Evolutionary conservation across 2,329 filamentous ascomycete genomes (phyloP).

Genomic region (Aspergillus sojae): DNA sequence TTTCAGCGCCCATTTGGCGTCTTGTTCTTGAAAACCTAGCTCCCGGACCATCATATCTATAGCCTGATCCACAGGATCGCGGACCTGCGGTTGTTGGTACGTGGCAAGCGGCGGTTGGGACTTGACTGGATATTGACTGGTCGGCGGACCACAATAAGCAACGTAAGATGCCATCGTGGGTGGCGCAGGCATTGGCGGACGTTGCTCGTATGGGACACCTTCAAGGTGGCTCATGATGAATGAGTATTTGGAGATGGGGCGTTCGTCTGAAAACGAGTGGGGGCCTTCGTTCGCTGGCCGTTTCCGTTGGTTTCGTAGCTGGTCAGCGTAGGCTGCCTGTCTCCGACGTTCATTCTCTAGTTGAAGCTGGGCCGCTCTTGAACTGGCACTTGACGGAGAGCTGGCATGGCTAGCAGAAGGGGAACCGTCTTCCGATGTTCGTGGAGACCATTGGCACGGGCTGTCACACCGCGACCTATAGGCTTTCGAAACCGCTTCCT

Average conservation of each 20-base stretch:
- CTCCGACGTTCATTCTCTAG: constrained; percentile 30
- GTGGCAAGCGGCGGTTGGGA: neutral
- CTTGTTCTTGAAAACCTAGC: constrained; percentile 59
- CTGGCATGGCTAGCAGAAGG: constrained; percentile 8
- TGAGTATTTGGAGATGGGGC: constrained; percentile 44
- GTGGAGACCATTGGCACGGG: constrained; percentile 4
- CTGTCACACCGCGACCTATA: constrained; percentile 52
- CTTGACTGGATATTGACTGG: neutral
- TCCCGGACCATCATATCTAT: constrained; percentile 58
- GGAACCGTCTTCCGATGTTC: constrained; percentile 16
- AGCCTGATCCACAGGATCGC: constrained; percentile 60
- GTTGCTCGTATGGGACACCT: constrained; percentile 19
- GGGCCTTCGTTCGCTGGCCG: constrained; percentile 16
- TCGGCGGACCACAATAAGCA: neutral
- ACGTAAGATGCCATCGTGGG: constrained; percentile 24
- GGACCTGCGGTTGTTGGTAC: constrained; percentile 31
- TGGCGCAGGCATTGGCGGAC: constrained; percentile 18
- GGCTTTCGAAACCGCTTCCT: constrained; percentile 61
- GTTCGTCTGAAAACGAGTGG: constrained; percentile 35
- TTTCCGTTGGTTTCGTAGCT: constrained; percentile 34
- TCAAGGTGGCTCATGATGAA: constrained; percentile 40
- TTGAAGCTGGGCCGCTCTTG: constrained; percentile 14
- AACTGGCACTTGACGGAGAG: constrained; percentile 13
- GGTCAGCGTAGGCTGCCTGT: constrained; percentile 35
- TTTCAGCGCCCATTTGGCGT: constrained; percentile 60